Conservation (phyloP, 768 basidiomycete genomes). For the Trametes coccinea region DNA sequence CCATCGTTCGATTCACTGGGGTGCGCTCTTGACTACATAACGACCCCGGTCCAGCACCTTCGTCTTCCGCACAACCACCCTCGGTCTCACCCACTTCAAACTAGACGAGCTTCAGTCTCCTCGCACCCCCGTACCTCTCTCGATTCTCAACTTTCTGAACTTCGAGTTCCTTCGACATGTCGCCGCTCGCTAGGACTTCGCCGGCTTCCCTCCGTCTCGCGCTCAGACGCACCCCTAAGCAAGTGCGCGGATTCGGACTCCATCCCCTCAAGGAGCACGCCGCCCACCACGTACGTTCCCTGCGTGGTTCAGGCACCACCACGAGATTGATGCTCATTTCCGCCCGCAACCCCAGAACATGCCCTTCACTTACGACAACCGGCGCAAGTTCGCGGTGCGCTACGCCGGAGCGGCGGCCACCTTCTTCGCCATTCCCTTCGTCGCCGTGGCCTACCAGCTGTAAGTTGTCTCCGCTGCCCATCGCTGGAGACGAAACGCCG, state of each 20-base stretch:
- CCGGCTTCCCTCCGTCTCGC: conserved; percentile 13
- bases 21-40: conserved; percentile 9
- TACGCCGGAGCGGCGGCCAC: conserved; percentile 42
- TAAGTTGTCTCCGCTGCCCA: conserved; percentile 38
- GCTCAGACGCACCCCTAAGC: conserved; percentile 13
- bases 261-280: conserved; percentile 11
- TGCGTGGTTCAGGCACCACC: background rate
- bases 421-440: conserved; percentile 68
- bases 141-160: background rate
- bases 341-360: conserved; percentile 28
- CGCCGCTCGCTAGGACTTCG: conserved; percentile 12
- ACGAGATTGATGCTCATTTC: background rate
- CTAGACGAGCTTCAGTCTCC: background rate
- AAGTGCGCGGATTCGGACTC: conserved; percentile 13
- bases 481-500: conserved; percentile 1
- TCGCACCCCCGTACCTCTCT: background rate
- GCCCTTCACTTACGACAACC: conserved; percentile 33
- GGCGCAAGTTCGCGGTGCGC: conserved; percentile 41
- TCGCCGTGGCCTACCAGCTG: conserved; percentile 61
- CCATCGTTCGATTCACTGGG: conserved; percentile 5
- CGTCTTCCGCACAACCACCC: conserved; percentile 2
- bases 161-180: conserved; percentile 11
- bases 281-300: conserved; percentile 35
- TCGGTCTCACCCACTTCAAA: background rate
- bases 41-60: background rate